Evolutionary conservation across 2,329 filamentous ascomycete genomes (phyloP), one percentile per base, ranked within the genome.

Genomic region (Botrytis galanthina): DNA sequence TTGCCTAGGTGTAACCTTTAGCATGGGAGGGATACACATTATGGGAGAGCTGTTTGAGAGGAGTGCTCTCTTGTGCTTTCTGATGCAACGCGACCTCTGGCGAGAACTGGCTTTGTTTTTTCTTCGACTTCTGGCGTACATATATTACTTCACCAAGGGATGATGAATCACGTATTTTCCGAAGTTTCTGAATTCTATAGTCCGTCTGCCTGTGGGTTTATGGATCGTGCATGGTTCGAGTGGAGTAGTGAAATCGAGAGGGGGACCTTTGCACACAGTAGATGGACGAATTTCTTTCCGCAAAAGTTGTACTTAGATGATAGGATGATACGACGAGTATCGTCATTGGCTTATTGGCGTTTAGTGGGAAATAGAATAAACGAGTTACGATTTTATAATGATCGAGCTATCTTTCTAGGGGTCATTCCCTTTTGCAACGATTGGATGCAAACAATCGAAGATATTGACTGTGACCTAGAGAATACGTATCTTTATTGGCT

Each of bases 11-110:
- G 66, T 29, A 48, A 51, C 48, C 61, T 66, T 69, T 51, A 69
- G 54, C 48, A 73, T 75, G 72, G 73, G 59, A 73, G n/a, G 71
- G 63, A 60, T 60, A 60, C 64, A 69, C 66, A 71, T 73, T 54
- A 71, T 64, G 59, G 67, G 59, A 59, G 62, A 59, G 66, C 37
- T 73, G 66, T 51, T 35, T 70, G 71, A 66, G 61, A 60, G 44
- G 48, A 54, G 71, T 61, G 44, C 39, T 62, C 32, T 73, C 51
- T 37, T 69, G 46, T 70, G 63, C 37, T 73, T 73, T 72, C 64
- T 70, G 71, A 48, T 73, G 54, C 42, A 73, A 70, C 44, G 61
- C 66, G 48, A 61, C 57, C 54, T 59, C 44, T 62, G 32, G 72
- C 42, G 66, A 63, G 72, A 48, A 69, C 54, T 39, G 67, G 39